Evolutionary conservation across 768 basidiomycete genomes (phyloP).

Genomic region (Kockovaella imperatae): DNA sequence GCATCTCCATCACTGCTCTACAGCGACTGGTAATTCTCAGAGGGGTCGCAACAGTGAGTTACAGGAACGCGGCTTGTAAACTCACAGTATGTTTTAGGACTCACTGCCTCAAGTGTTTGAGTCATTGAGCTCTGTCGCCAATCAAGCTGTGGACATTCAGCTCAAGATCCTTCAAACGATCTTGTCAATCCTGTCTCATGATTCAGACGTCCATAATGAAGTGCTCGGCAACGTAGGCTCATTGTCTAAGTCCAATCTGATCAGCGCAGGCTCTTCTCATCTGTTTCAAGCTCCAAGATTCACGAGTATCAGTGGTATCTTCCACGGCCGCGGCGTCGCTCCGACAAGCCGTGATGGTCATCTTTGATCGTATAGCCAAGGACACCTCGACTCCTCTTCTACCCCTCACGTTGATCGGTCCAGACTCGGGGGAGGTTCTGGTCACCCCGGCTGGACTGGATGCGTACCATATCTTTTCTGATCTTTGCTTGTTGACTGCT

Average conservation of each 20-base stretch:
- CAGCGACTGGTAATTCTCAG: conserved; percentile 81
- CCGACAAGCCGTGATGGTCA: conserved; percentile 93
- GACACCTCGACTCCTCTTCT: conserved; percentile 6
- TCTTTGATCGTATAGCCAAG: conserved; percentile 74
- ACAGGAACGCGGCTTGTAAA: neutral
- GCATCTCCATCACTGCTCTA: conserved; percentile 80
- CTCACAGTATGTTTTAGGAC: conserved; percentile 48
- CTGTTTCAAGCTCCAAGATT: conserved; percentile 92
- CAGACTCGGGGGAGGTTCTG: conserved; percentile 31
- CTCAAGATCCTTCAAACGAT: conserved; percentile 86
- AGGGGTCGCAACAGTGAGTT: conserved; percentile 56
- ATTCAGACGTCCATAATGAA: conserved; percentile 68
- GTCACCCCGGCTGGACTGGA: conserved; percentile 73
- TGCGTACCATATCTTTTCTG: conserved; percentile 81
- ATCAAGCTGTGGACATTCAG: conserved; percentile 94
- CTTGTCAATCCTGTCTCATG: conserved; percentile 81
- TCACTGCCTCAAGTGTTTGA: conserved; percentile 70
- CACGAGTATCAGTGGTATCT: conserved; percentile 89
- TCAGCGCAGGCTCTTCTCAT: conserved; percentile 66
- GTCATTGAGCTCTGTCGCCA: conserved; percentile 79
- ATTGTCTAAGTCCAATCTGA: neutral
- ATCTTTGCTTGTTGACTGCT: conserved; percentile 72
- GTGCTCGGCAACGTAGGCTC: conserved; percentile 69
- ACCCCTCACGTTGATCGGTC: conserved; percentile 13
- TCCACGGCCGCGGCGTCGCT: conserved; percentile 94